A percentile compares a stretch with the other conserved stretches of the same genome.
Evolutionary conservation across 2,329 filamentous ascomycete species (phyloP).

Genomic region (Coniochaeta ligniaria): DNA sequence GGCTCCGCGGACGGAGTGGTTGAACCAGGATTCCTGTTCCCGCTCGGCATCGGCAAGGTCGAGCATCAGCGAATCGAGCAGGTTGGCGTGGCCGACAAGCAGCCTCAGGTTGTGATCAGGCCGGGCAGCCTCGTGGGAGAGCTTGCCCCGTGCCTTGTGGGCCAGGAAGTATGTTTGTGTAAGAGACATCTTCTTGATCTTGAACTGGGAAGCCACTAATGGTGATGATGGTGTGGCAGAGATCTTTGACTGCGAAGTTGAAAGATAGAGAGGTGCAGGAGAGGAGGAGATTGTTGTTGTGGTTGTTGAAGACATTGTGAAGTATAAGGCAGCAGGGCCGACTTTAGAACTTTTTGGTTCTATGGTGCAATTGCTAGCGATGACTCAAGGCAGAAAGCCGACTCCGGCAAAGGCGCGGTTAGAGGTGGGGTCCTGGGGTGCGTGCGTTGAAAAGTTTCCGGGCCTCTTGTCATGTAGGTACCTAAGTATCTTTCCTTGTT

Average conservation of each 20-base stretch:
- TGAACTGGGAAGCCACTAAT: neutral
- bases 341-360: conserved; percentile 12
- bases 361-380: conserved; percentile 22
- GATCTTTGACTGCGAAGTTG: conserved; percentile 16
- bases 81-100: conserved; percentile 95
- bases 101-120: conserved; percentile 91
- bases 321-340: conserved; percentile 13
- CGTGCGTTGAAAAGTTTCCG: neutral
- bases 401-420: conserved; percentile 13
- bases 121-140: conserved; percentile 82
- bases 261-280: conserved; percentile 8
- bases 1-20: conserved; percentile 81
- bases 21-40: conserved; percentile 97
- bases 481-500: neutral
- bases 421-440: neutral
- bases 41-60: conserved; percentile 82
- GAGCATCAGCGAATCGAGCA: conserved; percentile 92
- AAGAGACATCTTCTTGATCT: conserved; percentile 85
- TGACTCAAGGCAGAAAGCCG: conserved; percentile 28
- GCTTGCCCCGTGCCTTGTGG: conserved; percentile 93
- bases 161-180: conserved; percentile 98
- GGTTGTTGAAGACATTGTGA: conserved; percentile 28
- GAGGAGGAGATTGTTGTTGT: conserved; percentile 3
- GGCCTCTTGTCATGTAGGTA: neutral
- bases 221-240: conserved; percentile 37